Evolutionary conservation across 1,284 basidiomycete species (phyloP).

Genomic region (Puccinia triticina): DNA sequence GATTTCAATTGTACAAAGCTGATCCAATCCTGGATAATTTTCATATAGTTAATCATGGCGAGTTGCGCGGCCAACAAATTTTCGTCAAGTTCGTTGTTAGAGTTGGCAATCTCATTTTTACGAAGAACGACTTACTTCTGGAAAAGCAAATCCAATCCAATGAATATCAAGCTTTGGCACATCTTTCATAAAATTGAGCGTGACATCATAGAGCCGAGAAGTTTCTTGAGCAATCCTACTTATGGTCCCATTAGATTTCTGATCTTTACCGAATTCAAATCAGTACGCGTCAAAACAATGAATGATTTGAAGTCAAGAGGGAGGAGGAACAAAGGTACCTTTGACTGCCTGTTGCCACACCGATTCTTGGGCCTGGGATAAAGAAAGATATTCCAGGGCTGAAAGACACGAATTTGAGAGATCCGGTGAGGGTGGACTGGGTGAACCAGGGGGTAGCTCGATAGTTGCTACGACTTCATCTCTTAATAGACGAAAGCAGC

Average conservation of each 20-base stretch:
- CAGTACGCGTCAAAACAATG: conserved; percentile 11
- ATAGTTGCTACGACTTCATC: conserved; percentile 17
- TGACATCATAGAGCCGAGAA: conserved; percentile 18
- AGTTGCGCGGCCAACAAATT: neutral
- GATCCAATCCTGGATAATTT: conserved; percentile 70
- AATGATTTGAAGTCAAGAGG: neutral
- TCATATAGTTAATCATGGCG: neutral
- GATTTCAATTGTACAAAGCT: conserved; percentile 80
- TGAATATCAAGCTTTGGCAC: conserved; percentile 9
- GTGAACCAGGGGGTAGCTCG: neutral
- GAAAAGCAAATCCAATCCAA: conserved; percentile 46
- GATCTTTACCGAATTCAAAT: conserved; percentile 34
- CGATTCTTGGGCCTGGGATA: conserved; percentile 95
- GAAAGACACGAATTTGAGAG: conserved; percentile 64
- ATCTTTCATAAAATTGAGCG: conserved; percentile 16
- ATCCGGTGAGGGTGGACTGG: conserved; percentile 65
- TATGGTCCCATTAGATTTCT: conserved; percentile 35
- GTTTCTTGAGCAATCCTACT: conserved; percentile 40
- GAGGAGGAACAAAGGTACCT: conserved; percentile 61
- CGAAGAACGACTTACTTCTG: neutral
- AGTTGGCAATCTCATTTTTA: neutral
- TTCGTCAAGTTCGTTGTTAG: neutral
- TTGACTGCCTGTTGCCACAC: conserved; percentile 90
- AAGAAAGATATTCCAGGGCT: conserved; percentile 75
- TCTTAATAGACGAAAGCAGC: conserved; percentile 35